Evolutionary conservation across 257 asterid genomes (phyloP).

Genomic region (Solanum raphanifolium): DNA sequence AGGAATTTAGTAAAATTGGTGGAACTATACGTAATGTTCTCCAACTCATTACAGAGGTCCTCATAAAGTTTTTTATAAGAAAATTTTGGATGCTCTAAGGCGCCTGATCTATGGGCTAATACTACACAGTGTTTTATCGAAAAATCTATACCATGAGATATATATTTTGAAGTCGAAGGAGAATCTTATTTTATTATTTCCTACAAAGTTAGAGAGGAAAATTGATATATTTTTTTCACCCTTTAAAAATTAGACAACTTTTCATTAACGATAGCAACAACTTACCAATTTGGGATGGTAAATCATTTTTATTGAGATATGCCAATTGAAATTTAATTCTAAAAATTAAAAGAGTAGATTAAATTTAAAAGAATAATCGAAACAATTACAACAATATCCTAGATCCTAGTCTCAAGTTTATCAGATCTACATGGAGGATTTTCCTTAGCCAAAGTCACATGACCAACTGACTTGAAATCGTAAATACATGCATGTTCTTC

Average conservation of each 20-base stretch:
- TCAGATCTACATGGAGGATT: neutral
- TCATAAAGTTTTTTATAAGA: too few species aligned
- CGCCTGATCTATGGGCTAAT: too few species aligned
- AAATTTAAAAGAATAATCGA: neutral
- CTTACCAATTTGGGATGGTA: neutral
- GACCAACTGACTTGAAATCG: conserved; percentile 22
- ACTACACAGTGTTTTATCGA: neutral
- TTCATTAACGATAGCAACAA: neutral
- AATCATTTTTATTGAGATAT: neutral
- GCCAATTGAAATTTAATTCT: neutral
- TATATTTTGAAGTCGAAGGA: neutral
- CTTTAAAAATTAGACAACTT: neutral
- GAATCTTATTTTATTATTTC: neutral
- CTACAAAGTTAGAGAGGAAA: neutral
- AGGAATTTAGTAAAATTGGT: too few species aligned
- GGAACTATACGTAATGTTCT: too few species aligned
- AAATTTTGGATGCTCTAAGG: too few species aligned
- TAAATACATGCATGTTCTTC: conserved; percentile 19
- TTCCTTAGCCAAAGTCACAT: neutral
- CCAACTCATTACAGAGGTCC: too few species aligned
- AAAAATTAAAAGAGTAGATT: neutral
- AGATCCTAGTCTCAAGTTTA: conserved; percentile 12
- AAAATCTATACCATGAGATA: neutral
- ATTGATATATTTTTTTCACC: neutral
- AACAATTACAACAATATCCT: neutral